Evolutionary conservation across 31 red algal genomes (phyloP), one percentile per base, ranked within the genome.

Genomic region (Asparagopsis taxiformis): DNA sequence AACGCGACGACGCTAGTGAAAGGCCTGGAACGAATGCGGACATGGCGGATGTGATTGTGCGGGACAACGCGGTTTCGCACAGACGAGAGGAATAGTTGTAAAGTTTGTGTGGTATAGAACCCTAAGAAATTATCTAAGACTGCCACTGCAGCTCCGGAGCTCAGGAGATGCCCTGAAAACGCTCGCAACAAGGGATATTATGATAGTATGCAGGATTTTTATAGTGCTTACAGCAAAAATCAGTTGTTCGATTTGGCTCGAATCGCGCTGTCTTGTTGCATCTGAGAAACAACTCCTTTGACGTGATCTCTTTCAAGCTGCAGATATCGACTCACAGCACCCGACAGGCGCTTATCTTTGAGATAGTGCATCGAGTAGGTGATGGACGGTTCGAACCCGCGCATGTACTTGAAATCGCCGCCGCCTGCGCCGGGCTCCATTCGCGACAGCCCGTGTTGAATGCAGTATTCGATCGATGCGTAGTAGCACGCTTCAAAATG

Each of bases 401-500:
- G 62, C 71, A 85, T 80, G 39, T 70, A 91, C 65, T 97, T 97
- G 68, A 91, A 91, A 39, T 97, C 93, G 5, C 82, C 93, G n/a
- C 93, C 93, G 13, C 93, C 93, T 43, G 93, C 93, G 0, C 93
- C 93, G 3, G 93, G 87, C 59, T 97, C 93, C 79, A 97, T 91
- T 30, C 73, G 44, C 3, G 36, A 54, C 0, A 87, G 44, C 5
- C 93, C 93, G 19, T 73, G 54, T 28, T 85, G 50, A 62, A 91
- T 91, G 72, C 77, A 83, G 38, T 82, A 87, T 54, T 97, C 93
- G 52, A 97, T 83, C 29, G 93, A 62, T 36, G 77, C 73, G 51
- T 91, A 91, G 57, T 97, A 97, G 66, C 93, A 97, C 22, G 77
- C 54, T 60, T 97, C 93, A 74, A 97, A 97, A 65, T 97, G 93